phyloP scores from a whole-genome alignment of 2,329 filamentous ascomycete species.

The Fusarium fujikuroi region DNA sequence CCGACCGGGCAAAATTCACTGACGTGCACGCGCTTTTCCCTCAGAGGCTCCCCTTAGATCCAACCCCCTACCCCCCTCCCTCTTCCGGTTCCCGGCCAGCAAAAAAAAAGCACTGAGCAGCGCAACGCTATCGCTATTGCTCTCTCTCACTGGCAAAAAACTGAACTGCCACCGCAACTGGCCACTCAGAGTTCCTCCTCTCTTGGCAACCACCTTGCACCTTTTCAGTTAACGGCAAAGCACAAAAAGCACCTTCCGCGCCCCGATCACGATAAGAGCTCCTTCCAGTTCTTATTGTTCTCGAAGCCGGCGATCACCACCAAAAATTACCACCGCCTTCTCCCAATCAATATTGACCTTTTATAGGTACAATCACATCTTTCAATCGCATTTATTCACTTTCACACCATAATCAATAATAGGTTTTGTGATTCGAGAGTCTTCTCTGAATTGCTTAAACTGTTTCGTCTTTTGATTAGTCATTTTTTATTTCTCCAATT shows the following conservation, averaged over 20 bases:
- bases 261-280: conserved; percentile 39
- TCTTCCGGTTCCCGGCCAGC: conserved; percentile 24
- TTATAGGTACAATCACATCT: background rate
- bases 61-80: conserved; percentile 35
- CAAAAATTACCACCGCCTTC: conserved; percentile 5
- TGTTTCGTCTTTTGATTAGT: conserved; percentile 25
- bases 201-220: conserved; percentile 36
- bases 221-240: conserved; percentile 29
- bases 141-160: background rate
- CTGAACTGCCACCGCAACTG: conserved; percentile 9
- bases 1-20: conserved; percentile 56
- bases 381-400: conserved; percentile 4
- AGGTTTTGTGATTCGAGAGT: conserved; percentile 25
- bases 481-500: conserved; percentile 13
- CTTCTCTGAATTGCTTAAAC: conserved; percentile 9
- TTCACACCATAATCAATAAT: conserved; percentile 33
- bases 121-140: background rate
- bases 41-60: conserved; percentile 51
- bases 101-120: conserved; percentile 23
- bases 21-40: conserved; percentile 60
- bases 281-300: conserved; percentile 30
- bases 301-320: conserved; percentile 33
- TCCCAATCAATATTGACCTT: background rate
- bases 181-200: conserved; percentile 19
- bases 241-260: conserved; percentile 35